Conservation (phyloP, 441 rosid genomes). For the Capsella rubella region DNA sequence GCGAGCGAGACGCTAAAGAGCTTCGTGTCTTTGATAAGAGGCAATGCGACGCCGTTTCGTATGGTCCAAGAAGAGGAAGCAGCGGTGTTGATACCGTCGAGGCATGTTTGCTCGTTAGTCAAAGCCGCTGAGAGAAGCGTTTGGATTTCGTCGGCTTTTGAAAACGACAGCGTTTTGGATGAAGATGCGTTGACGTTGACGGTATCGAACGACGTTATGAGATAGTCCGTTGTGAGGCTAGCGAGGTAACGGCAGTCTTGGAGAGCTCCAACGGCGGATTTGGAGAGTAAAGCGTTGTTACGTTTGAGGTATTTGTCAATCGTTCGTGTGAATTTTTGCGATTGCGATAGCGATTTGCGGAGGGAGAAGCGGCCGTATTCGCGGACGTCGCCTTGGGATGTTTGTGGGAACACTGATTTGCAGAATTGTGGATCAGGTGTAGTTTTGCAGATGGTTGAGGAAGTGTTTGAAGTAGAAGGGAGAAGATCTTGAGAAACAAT, state of each 20-base stretch:
- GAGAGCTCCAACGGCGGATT: conserved; percentile 60
- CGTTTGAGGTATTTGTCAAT: conserved; percentile 58
- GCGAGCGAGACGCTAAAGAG: conserved; percentile 82
- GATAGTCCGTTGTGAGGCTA: conserved; percentile 60
- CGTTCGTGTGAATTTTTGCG: conserved; percentile 58
- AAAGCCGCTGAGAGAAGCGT: conserved; percentile 63
- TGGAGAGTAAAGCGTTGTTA: conserved; percentile 43
- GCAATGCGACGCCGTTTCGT: conserved; percentile 56
- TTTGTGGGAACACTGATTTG: conserved; percentile 58
- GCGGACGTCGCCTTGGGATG: conserved; percentile 51
- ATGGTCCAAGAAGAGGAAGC: conserved; percentile 46
- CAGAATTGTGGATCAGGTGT: conserved; percentile 80
- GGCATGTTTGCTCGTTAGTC: conserved; percentile 65
- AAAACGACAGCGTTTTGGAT: conserved; percentile 43
- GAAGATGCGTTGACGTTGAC: conserved; percentile 47
- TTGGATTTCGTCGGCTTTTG: conserved; percentile 67
- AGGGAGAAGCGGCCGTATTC: conserved; percentile 64
- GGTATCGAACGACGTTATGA: conserved; percentile 52
- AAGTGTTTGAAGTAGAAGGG: conserved; percentile 41
- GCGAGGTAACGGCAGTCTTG: conserved; percentile 78
- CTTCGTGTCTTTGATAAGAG: conserved; percentile 70
- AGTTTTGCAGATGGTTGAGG: conserved; percentile 56
- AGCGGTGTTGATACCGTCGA: conserved; percentile 61
- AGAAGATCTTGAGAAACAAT: conserved; percentile 35
- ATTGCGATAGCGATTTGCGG: conserved; percentile 64